Base-by-base conservation (phyloP, 1,284 basidiomycete genomes). In the Malassezia furfur region DNA sequence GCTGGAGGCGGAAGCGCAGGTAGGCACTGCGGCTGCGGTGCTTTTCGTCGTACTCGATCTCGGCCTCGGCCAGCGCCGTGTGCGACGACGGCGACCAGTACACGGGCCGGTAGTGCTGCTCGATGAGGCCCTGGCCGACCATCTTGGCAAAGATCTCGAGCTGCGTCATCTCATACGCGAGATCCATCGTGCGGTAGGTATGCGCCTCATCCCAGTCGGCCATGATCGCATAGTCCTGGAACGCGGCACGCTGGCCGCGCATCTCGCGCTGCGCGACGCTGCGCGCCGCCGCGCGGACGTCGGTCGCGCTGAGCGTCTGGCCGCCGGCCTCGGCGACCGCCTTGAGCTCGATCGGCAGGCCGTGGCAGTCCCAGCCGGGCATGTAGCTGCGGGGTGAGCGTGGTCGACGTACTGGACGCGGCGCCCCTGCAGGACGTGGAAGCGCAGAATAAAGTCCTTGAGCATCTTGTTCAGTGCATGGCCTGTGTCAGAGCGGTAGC, bases 311-410 rank as follows among this genome's bases (percentile, higher is more conserved):
- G 9, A 63, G 34, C 3, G 30, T 21, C 81, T 81, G n/a, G 88
- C 79, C 45, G 84, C 81, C 60, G 5, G 62, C 45, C 47, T 66
- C 59, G 14, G 62, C 57, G 1, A 67, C 30, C 1, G 70, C 72
- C 57, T 73, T 73, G 6, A 64, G 46, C 40, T 74, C 72, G 61
- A 99, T 96, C 0, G 94, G 94, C 15, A 98, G 81, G 2, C 94
- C 94, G 70, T 98, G 94, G 70, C 93, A 98, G 72, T 99, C 94
- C 90, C 91, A 99, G 5, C 94, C 94, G 28, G 94, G 93, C 36
- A 87, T 77, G n/a, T 43, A 43, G 15, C 40, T 43, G 40, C 25
- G 25, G 25, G 22, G 17, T 43, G 21, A 21, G 17, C 15, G 30
- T 30, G 4, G 15, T 21, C 21, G 11, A 43, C 40, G 76, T 91